Conservation (phyloP, 1,139 yeast species). For the Diutina scorzettiae region DNA sequence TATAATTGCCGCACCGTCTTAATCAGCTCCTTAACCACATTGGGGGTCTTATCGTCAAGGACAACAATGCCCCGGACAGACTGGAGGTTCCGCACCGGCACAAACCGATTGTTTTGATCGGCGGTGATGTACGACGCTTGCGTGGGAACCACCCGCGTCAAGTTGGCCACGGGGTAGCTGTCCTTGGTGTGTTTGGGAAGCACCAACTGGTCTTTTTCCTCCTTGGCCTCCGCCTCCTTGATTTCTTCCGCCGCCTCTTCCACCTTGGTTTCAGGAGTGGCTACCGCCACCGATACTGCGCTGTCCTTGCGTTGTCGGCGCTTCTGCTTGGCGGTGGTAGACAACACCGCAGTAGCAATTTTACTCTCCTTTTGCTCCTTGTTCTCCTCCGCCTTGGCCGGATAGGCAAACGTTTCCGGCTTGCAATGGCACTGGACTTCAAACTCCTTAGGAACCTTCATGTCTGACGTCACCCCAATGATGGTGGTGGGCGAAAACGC, state of each 20-base stretch:
- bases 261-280: constrained; percentile 10
- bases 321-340: constrained; percentile 87
- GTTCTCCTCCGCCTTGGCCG: constrained; percentile 75
- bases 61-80: constrained; percentile 67
- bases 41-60: constrained; percentile 59
- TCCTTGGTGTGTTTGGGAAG: constrained; percentile 29
- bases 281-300: constrained; percentile 16
- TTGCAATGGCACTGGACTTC: constrained; percentile 73
- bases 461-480: constrained; percentile 76
- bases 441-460: constrained; percentile 70
- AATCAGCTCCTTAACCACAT: constrained; percentile 53
- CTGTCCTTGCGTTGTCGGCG: constrained; percentile 49
- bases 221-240: constrained; percentile 15
- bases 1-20: constrained; percentile 80
- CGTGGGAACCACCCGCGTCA: constrained; percentile 82
- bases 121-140: constrained; percentile 14
- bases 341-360: constrained; percentile 83
- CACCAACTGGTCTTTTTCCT: constrained; percentile 11
- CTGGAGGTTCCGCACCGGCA: constrained; percentile 71
- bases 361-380: constrained; percentile 81
- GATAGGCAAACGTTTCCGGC: constrained; percentile 74
- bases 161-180: constrained; percentile 60
- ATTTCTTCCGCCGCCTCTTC: constrained; percentile 19
- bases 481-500: constrained; percentile 90
- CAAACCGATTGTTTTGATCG: constrained; percentile 73